Conservation (phyloP, 2,329 filamentous ascomycete genomes). For the Coccinonectria pachysandricola region DNA sequence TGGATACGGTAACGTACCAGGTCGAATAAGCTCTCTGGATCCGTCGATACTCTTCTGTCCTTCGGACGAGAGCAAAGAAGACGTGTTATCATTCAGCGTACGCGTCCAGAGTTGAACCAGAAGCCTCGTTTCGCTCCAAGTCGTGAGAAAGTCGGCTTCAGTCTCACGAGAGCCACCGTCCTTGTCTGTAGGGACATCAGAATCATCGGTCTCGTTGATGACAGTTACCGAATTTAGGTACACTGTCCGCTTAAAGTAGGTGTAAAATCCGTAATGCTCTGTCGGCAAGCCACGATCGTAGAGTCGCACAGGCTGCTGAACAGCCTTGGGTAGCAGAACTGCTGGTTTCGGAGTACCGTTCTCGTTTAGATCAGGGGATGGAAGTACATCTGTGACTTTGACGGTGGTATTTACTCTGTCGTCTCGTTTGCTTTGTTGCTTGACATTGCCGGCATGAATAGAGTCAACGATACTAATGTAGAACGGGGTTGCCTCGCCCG, state of each 20-base stretch:
- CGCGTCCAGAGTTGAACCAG: constrained; percentile 58
- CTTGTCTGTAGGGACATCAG: constrained; percentile 35
- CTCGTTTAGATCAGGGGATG: constrained; percentile 48
- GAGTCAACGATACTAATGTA: constrained; percentile 63
- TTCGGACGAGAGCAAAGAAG: constrained; percentile 22
- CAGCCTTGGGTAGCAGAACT: constrained; percentile 58
- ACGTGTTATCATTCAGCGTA: constrained; percentile 33
- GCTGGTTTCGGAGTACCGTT: constrained; percentile 67
- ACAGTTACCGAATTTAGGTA: constrained; percentile 56
- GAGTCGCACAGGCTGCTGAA: constrained; percentile 70
- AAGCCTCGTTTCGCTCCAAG: constrained; percentile 50
- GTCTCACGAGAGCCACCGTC: constrained; percentile 43
- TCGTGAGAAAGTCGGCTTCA: constrained; percentile 46
- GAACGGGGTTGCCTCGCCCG: constrained; percentile 80
- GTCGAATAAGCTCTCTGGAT: constrained; percentile 27
- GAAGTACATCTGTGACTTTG: constrained; percentile 38
- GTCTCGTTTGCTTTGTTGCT: constrained; percentile 15
- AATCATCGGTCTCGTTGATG: constrained; percentile 34
- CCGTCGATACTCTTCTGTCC: constrained; percentile 18
- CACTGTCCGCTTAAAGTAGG: constrained; percentile 79
- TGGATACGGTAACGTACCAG: constrained; percentile 54
- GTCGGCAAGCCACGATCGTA: constrained; percentile 71
- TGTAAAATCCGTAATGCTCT: constrained; percentile 93
- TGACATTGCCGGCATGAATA: constrained; percentile 23
- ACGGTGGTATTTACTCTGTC: constrained; percentile 12